These are phyloP conservation scores for Crucihimalaya himalaica DNA, from an alignment of 345 rosid genomes.

Conservation along the genomic window DNA sequence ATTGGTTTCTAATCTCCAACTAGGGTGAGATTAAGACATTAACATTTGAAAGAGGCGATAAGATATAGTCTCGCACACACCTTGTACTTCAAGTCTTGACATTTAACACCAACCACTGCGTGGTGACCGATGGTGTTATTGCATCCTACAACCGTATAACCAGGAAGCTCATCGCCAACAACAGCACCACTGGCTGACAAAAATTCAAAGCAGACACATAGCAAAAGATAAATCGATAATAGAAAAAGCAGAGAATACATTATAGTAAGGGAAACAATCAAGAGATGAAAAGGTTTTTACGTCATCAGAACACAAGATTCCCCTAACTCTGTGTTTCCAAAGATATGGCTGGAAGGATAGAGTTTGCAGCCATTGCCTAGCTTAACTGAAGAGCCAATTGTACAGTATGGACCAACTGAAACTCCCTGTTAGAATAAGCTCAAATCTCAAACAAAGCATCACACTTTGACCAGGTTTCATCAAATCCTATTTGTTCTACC, in stretches of 20 bases:
- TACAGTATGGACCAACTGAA: slow-evolving; percentile 80
- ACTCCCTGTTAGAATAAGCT: slow-evolving; percentile 52
- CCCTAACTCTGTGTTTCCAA: slow-evolving; percentile 78
- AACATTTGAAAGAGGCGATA: neutral
- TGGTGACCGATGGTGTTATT: slow-evolving; percentile 78
- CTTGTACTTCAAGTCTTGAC: slow-evolving; percentile 93
- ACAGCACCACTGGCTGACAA: slow-evolving; percentile 87
- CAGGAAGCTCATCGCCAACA: slow-evolving; percentile 91
- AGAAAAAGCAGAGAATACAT: neutral
- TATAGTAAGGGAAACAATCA: neutral
- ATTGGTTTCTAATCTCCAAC: neutral
- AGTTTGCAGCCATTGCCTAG: slow-evolving; percentile 75
- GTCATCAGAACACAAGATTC: slow-evolving; percentile 74
- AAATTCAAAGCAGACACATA: slow-evolving; percentile 22
- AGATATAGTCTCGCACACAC: slow-evolving; percentile 32
- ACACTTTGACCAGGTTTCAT: slow-evolving; percentile 3
- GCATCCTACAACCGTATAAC: slow-evolving; percentile 62
- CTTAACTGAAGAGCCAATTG: slow-evolving; percentile 76
- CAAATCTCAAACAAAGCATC: slow-evolving; percentile 27
- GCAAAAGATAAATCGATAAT: slow-evolving; percentile 8
- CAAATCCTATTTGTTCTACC: neutral
- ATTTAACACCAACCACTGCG: slow-evolving; percentile 82
- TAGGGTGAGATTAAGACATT: neutral
- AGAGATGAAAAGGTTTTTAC: slow-evolving; percentile 53
- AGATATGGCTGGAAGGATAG: slow-evolving; percentile 74